Percentiles rank a stretch among this genome's conserved stretches.
phyloP scores from a whole-genome alignment of 768 basidiomycete species.

The Pisolithus microcarpus region DNA sequence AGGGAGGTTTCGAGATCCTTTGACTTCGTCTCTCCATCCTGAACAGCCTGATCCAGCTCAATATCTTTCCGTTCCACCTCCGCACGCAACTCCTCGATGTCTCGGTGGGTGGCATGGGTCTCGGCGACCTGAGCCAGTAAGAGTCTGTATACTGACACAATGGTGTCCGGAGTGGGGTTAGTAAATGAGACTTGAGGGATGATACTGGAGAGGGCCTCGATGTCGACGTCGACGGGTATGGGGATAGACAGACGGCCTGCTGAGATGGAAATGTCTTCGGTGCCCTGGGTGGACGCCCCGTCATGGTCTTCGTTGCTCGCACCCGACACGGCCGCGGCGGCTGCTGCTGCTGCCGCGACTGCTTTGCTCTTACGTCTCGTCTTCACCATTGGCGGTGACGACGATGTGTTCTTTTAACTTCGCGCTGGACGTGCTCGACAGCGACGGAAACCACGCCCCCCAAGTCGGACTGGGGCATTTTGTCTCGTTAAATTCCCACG shows the following conservation, averaged over 20 bases:
- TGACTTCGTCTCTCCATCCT: constrained; percentile 61
- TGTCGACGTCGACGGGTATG: constrained; percentile 64
- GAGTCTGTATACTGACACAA: constrained; percentile 57
- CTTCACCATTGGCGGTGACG: constrained; percentile 26
- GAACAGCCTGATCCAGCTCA: constrained; percentile 77
- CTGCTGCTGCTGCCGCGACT: constrained; percentile 35
- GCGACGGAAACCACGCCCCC: constrained; percentile 7
- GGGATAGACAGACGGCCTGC: constrained; percentile 28
- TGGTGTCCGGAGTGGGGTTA: constrained; percentile 49
- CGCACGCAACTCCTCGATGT: constrained; percentile 66
- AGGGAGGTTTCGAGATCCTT: constrained; percentile 50
- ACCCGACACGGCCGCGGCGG: constrained; percentile 24
- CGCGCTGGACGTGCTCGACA: constrained; percentile 31
- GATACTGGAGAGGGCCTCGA: constrained; percentile 49
- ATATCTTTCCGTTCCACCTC: constrained; percentile 66
- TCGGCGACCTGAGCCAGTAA: constrained; percentile 51
- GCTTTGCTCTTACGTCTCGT: constrained; percentile 62
- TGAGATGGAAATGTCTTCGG: constrained; percentile 29
- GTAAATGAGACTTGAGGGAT: constrained; percentile 56
- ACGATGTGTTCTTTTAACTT: background rate
- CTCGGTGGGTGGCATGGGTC: constrained; percentile 48
- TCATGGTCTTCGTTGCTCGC: constrained; percentile 27
- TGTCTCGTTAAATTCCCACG: constrained; percentile 12
- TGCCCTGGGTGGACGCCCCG: constrained; percentile 25
- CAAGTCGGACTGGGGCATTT: too few relatives aligned